Percentiles rank a stretch among this genome's conserved stretches.
Evolutionary conservation across 2,329 filamentous ascomycete species (phyloP).

Genomic region (Macrophomina tecta): DNA sequence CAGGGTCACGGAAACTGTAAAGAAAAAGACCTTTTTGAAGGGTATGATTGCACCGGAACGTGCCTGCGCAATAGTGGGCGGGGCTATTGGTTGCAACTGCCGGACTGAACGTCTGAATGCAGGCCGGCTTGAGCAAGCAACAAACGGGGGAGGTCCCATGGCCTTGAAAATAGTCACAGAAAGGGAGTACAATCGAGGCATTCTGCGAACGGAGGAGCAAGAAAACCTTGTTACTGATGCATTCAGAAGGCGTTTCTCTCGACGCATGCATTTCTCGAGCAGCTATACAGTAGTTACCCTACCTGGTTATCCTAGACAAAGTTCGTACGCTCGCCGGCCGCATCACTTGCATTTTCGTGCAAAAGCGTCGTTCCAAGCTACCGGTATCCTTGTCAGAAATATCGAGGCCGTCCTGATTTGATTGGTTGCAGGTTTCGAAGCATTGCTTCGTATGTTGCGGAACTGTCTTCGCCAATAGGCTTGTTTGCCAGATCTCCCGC

Average conservation of each 20-base stretch:
- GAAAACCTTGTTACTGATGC: neutral
- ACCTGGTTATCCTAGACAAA: neutral
- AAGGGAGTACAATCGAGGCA: neutral
- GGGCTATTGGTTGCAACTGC: neutral
- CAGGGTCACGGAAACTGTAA: neutral
- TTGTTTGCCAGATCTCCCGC: no score
- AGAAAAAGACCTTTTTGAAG: neutral
- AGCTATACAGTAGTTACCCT: no score
- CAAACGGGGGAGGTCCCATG: neutral
- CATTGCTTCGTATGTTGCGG: no score
- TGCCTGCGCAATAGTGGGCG: neutral
- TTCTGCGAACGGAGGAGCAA: neutral
- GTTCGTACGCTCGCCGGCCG: neutral
- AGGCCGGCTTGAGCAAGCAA: constrained; percentile 12
- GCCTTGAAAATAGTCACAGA: neutral
- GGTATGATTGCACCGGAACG: neutral
- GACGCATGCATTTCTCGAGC: no score
- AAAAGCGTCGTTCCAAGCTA: no score
- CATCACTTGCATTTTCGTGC: no score
- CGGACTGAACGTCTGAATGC: neutral
- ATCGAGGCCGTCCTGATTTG: no score
- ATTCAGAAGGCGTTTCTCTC: neutral
- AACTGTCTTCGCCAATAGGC: no score
- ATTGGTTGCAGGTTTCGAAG: no score
- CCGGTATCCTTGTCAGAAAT: no score